Conservation (phyloP, 306 rosid species). For the Vachellia pachyceras region DNA sequence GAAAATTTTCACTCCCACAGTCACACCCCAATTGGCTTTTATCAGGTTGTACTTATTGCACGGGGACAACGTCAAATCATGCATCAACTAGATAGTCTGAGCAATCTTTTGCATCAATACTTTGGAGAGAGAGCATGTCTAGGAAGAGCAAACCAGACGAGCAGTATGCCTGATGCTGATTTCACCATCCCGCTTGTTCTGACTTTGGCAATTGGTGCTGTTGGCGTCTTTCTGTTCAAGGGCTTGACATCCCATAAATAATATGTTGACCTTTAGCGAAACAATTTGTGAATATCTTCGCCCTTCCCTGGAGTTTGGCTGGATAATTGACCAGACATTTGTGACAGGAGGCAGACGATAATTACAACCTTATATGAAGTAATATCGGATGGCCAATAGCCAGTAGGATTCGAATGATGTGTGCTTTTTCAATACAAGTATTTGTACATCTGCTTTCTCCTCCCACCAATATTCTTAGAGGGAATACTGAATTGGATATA, state of each 20-base stretch:
- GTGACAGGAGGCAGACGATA: background rate
- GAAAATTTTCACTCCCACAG: background rate
- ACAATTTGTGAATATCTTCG: background rate
- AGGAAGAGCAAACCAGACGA: constrained; percentile 53
- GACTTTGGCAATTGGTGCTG: constrained; percentile 74
- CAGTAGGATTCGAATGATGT: background rate
- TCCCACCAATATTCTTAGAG: background rate
- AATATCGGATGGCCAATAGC: constrained; percentile 2
- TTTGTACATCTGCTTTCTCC: no score
- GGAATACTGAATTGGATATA: background rate
- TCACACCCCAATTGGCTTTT: background rate
- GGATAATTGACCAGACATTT: background rate
- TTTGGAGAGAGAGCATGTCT: constrained; percentile 60
- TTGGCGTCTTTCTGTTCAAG: constrained; percentile 66
- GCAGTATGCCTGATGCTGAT: constrained; percentile 54
- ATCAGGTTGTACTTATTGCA: constrained; percentile 66
- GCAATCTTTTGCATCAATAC: constrained; percentile 76
- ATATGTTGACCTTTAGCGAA: background rate
- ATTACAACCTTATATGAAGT: constrained; percentile 7
- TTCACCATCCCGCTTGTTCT: constrained; percentile 60
- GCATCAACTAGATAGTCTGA: constrained; percentile 81
- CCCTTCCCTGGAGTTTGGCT: background rate
- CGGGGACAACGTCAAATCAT: constrained; percentile 85
- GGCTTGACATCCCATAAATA: constrained; percentile 61
- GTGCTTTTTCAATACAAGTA: background rate